Conservation (phyloP, 2,329 filamentous ascomycete species). For the Colletotrichum camelliae region DNA sequence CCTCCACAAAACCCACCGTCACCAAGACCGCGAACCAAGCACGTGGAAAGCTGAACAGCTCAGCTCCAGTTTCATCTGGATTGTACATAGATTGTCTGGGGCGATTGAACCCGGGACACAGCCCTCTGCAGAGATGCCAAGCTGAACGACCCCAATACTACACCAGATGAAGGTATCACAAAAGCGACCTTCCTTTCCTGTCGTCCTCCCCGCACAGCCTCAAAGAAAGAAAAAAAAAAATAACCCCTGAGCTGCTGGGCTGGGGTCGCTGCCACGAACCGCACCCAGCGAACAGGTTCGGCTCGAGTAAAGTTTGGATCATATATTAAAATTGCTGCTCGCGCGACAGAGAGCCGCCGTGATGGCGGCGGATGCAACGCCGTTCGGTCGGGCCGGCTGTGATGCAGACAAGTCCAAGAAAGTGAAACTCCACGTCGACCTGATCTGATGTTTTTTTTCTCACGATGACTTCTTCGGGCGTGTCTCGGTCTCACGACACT, state of each 20-base stretch:
- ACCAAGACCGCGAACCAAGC: neutral
- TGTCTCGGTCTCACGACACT: neutral
- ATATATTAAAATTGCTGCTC: neutral
- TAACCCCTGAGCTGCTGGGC: neutral
- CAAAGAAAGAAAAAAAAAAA: neutral
- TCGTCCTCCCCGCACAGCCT: neutral
- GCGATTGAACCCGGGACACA: neutral
- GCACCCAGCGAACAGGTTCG: neutral
- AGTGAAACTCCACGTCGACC: neutral
- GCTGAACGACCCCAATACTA: neutral
- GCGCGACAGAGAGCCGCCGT: neutral
- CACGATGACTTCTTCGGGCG: neutral
- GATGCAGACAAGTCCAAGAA: neutral
- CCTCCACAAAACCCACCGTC: neutral
- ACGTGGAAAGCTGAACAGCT: neutral
- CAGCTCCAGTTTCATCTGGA: neutral
- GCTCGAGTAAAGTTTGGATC: neutral
- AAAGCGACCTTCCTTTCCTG: neutral
- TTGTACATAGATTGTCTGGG: neutral
- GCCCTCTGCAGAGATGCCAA: neutral
- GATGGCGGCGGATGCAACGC: conserved; percentile 4
- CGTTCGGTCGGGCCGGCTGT: neutral
- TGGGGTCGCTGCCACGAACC: neutral
- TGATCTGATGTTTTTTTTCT: neutral
- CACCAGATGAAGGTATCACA: neutral